Evolutionary conservation across 495 filamentous ascomycete species (phyloP).

Genomic region (Acidiella bohemica): DNA sequence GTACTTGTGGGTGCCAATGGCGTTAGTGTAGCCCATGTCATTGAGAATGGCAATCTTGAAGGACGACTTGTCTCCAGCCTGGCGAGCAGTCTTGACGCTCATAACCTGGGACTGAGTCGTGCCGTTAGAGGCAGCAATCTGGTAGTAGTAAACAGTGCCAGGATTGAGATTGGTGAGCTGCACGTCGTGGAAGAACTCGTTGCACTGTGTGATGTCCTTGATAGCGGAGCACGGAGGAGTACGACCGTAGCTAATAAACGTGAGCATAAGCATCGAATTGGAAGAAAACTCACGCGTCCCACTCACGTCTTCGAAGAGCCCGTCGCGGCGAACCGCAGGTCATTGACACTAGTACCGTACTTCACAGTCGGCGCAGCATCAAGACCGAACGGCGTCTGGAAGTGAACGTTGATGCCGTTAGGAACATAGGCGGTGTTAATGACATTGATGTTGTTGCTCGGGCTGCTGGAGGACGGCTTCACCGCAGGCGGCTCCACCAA

Average conservation of each 20-base stretch:
- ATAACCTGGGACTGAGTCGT: conserved; percentile 21
- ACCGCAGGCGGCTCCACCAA: conserved; percentile 44
- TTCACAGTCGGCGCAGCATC: conserved; percentile 30
- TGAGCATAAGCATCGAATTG: not conserved
- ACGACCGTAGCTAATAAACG: conserved; percentile 33
- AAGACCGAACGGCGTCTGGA: conserved; percentile 42
- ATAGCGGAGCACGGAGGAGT: conserved; percentile 38
- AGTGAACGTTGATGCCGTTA: conserved; percentile 39
- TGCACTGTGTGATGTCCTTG: conserved; percentile 36
- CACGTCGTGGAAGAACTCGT: conserved; percentile 39
- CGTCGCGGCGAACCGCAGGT: conserved; percentile 24
- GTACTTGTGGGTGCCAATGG: conserved; percentile 23
- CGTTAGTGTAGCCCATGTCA: conserved; percentile 38
- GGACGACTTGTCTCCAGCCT: conserved; percentile 33
- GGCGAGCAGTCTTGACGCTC: conserved; percentile 21
- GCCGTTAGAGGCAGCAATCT: conserved; percentile 17
- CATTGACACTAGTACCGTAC: conserved; percentile 28
- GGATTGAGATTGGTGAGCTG: conserved; percentile 32
- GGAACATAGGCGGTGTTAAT: conserved; percentile 38
- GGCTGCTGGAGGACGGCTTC: conserved; percentile 29
- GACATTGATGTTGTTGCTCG: conserved; percentile 42
- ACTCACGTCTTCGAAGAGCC: conserved; percentile 33
- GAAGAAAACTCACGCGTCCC: conserved; percentile 13
- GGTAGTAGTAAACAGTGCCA: conserved; percentile 41
- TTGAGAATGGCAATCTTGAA: conserved; percentile 39